These are phyloP conservation scores for Pholiota adiposa DNA, from an alignment of 1,284 basidiomycete genomes.

Conservation along the genomic window DNA sequence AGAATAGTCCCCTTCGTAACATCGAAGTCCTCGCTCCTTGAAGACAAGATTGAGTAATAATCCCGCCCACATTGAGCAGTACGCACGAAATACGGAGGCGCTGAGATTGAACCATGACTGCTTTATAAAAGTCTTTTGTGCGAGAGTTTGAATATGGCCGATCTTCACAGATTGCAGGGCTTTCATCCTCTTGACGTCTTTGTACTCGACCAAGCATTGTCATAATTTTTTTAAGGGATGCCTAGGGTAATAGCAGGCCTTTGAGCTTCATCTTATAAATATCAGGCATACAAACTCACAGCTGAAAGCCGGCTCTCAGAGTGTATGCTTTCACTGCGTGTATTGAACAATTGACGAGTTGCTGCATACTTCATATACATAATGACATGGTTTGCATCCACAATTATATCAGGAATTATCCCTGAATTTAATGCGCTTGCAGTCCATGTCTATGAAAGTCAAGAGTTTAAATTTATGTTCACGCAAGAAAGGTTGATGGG, in stretches of 20 bases:
- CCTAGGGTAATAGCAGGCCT: slow-evolving; percentile 5
- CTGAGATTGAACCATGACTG: slow-evolving; percentile 14
- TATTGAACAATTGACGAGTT: no score
- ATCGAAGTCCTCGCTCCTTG: no score
- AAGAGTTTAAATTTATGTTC: not conserved
- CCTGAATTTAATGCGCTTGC: no score
- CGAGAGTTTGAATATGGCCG: slow-evolving; percentile 7
- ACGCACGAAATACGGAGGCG: slow-evolving; percentile 9
- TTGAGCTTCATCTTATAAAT: not conserved
- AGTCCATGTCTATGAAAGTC: no score
- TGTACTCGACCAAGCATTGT: slow-evolving; percentile 18
- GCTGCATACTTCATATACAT: no score
- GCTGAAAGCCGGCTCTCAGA: no score
- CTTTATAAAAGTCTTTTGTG: slow-evolving; percentile 13
- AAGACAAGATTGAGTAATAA: not conserved
- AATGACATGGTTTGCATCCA: no score
- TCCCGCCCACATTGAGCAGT: not conserved
- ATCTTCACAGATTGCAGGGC: slow-evolving; percentile 1
- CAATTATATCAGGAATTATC: no score
- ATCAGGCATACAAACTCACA: no score
- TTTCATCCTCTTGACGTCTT: slow-evolving; percentile 14
- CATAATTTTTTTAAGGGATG: slow-evolving; percentile 18
- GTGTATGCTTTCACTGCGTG: no score
- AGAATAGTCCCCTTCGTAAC: slow-evolving; percentile 14
- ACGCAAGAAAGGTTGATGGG: not conserved